Base-by-base conservation (phyloP, 495 filamentous ascomycete species). In the Pyronema omphalodes region DNA sequence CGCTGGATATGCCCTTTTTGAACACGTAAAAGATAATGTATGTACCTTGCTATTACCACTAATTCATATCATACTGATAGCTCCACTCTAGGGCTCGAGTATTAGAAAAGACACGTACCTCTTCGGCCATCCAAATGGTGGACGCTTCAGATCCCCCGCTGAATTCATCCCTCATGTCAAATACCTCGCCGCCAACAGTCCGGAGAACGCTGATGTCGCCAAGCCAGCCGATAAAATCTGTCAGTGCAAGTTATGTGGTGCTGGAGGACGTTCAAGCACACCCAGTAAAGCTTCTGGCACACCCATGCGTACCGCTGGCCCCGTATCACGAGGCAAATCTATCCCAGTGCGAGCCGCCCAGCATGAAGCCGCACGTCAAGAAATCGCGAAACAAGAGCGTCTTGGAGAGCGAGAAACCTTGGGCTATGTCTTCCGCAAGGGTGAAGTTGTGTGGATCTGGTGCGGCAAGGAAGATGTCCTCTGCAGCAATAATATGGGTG, bases 141-240 rank as follows among this genome's bases (percentile, higher is more conserved):
- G 78, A 64, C 69, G 75, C 3, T 81, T 72, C 57, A 61, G 78
- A 49, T 78, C 74, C 52, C 75, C 77, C 0, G 67, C 64, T 12
- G 77, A 81, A 44, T 81, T 80, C 67, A 74, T 78, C 48, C 75
- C 73, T 9, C 78, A 81, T 59, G 64, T 81, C 0, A 57, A 77
- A 0, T 75, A 77, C 73, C 70, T 81, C 0, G 64, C 66, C 18
- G 33, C 50, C 7, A 52, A 40, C 7, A 34, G n/a, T 40, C 36
- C 23, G 33, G 29, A 19, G 51, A 53, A 15, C 17, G n/a, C 3
- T 8, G 12, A 36, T 7, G 17, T 8, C 40, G 23, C 18, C 11
- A 55, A 44, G 1, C 43, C 57, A 12, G 44, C 60, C 11, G 36
- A 12, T 7, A 54, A 37, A n/a, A 29, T 37, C 19, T 63, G 61